These are phyloP conservation scores for Talaromyces nanjingensis DNA, from an alignment of 495 filamentous ascomycete species.

Conservation along the genomic window DNA sequence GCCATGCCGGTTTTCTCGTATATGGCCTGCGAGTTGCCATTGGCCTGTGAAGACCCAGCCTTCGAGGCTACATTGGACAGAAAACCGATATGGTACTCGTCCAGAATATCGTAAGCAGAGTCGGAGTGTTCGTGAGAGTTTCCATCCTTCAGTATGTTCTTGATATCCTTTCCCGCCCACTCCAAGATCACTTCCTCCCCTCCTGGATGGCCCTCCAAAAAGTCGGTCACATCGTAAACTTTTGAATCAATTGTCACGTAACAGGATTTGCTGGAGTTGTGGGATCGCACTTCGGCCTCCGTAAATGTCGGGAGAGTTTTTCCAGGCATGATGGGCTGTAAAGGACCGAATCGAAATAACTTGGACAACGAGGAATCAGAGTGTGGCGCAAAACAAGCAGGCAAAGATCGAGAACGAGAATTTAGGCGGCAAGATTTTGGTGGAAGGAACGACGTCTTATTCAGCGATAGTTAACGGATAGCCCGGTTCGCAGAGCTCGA, in stretches of 20 bases:
- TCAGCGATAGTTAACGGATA: background rate
- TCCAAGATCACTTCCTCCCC: constrained; percentile 83
- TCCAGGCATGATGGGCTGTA: constrained; percentile 32
- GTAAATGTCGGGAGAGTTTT: constrained; percentile 73
- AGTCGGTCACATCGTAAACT: constrained; percentile 91
- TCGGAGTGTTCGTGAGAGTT: constrained; percentile 80
- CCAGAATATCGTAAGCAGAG: constrained; percentile 86
- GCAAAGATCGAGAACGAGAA: background rate
- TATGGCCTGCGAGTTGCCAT: constrained; percentile 39
- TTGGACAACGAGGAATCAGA: background rate
- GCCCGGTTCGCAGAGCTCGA: background rate
- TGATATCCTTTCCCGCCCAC: constrained; percentile 83
- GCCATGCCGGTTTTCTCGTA: constrained; percentile 81
- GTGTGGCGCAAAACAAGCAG: background rate
- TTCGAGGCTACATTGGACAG: constrained; percentile 36
- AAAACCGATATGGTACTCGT: constrained; percentile 77
- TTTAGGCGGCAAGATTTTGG: background rate
- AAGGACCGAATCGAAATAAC: background rate
- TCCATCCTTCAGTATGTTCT: constrained; percentile 74
- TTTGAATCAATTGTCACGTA: constrained; percentile 86
- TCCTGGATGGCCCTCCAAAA: constrained; percentile 83
- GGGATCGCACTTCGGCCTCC: constrained; percentile 67
- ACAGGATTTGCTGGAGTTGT: constrained; percentile 77
- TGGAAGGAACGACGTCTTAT: background rate
- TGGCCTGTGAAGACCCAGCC: constrained; percentile 35